A percentile compares a stretch with the other conserved stretches of the same genome.
phyloP scores from a whole-genome alignment of 1,284 basidiomycete species.

The Somion occarium region DNA sequence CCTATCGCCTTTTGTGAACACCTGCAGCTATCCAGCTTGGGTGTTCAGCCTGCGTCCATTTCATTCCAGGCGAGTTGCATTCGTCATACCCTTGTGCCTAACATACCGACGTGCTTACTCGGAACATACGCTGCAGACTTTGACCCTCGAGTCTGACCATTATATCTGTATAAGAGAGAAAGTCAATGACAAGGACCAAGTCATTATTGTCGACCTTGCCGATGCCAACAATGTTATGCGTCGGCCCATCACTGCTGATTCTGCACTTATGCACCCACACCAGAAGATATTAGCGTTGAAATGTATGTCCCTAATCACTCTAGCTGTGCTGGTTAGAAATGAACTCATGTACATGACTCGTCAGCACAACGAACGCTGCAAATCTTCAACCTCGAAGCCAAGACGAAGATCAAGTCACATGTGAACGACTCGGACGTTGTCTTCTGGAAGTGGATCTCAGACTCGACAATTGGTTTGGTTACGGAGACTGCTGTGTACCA shows the following conservation, averaged over 20 bases:
- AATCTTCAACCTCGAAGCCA: conserved; percentile 97
- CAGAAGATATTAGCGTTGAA: conserved; percentile 98
- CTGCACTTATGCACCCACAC: conserved; percentile 97
- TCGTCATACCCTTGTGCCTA: conserved; percentile 18
- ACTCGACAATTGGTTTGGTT: conserved; percentile 91
- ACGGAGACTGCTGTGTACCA: conserved; percentile 94
- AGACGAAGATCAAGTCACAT: conserved; percentile 97
- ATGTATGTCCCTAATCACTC: conserved; percentile 44
- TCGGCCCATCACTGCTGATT: conserved; percentile 95
- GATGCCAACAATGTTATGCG: conserved; percentile 96
- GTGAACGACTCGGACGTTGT: conserved; percentile 92
- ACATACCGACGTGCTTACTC: neutral
- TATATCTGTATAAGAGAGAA: conserved; percentile 94
- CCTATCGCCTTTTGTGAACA: conserved; percentile 84
- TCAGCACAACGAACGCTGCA: conserved; percentile 92
- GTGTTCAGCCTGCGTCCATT: conserved; percentile 94
- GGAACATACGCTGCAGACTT: conserved; percentile 42
- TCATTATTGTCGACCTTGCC: conserved; percentile 94
- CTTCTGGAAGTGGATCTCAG: conserved; percentile 99
- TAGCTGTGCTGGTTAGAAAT: conserved; percentile 1
- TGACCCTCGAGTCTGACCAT: conserved; percentile 95
- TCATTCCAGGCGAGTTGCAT: conserved; percentile 79
- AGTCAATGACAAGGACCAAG: conserved; percentile 89
- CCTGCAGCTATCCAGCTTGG: conserved; percentile 92
- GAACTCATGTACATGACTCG: neutral